Evolutionary conservation across 805 yeast genomes (phyloP).

Genomic region (Lachancea sp.): DNA sequence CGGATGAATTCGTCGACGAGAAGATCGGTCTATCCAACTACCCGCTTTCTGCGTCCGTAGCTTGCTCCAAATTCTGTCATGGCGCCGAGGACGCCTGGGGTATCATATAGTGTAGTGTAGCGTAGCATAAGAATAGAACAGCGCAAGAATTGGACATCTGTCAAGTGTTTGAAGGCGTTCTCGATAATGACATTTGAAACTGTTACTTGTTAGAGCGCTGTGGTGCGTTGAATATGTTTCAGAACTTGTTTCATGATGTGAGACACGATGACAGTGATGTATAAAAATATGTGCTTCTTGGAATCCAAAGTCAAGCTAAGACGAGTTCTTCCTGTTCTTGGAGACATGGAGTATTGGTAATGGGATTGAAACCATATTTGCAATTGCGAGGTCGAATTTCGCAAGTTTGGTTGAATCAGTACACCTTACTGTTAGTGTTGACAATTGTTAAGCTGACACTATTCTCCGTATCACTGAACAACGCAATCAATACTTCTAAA

Average conservation of each 20-base stretch:
- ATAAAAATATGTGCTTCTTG: neutral
- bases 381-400: constrained; percentile 48
- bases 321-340: too few species aligned
- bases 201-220: too few species aligned
- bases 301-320: neutral
- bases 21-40: constrained; percentile 93
- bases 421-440: constrained; percentile 49
- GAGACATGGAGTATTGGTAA: neutral
- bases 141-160: neutral
- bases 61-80: constrained; percentile 96
- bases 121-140: neutral
- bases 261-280: neutral
- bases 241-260: neutral
- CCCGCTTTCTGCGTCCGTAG: constrained; percentile 94
- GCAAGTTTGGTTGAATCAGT: constrained; percentile 62
- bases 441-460: constrained; percentile 54
- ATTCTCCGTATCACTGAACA: constrained; percentile 43
- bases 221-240: neutral
- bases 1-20: constrained; percentile 95
- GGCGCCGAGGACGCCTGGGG: constrained; percentile 99
- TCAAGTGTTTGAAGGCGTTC: neutral
- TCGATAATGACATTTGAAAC: too few species aligned
- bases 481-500: constrained; percentile 38
- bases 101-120: constrained; percentile 36
- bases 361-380: constrained; percentile 33